Evolutionary conservation across 2,329 filamentous ascomycete genomes (phyloP).

Genomic region (Pseudogymnoascus sp.): DNA sequence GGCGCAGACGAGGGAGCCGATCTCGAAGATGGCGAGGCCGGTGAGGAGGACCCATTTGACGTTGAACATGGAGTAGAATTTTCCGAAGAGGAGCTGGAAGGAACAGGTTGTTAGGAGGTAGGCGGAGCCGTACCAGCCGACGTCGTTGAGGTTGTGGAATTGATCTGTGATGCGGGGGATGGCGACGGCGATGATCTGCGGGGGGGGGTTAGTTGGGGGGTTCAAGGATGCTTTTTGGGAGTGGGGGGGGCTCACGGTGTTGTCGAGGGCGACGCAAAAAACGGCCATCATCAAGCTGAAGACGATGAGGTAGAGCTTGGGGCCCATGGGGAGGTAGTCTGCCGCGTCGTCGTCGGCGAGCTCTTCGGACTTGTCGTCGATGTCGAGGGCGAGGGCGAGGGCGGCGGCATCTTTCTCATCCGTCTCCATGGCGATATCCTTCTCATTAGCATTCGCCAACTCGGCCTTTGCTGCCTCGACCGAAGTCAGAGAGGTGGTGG

Average conservation of each 20-base stretch:
- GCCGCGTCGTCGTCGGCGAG: neutral
- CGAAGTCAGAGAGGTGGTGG: neutral
- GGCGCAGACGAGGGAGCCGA: slow-evolving; percentile 26
- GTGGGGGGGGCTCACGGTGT: slow-evolving; percentile 9
- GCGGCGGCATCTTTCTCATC: neutral
- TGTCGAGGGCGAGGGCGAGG: neutral
- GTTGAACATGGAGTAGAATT: slow-evolving; percentile 24
- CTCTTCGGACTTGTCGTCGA: neutral
- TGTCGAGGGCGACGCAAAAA: slow-evolving; percentile 38
- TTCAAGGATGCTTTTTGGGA: neutral
- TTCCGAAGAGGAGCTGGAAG: slow-evolving; percentile 20
- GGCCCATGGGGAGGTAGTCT: slow-evolving; percentile 10
- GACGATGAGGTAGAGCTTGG: slow-evolving; percentile 30
- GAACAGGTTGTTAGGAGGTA: slow-evolving; percentile 27
- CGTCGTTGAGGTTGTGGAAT: slow-evolving; percentile 19
- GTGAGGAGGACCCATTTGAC: slow-evolving; percentile 23
- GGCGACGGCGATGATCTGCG: slow-evolving; percentile 11
- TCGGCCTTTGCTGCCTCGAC: neutral
- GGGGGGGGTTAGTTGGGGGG: slow-evolving; percentile 21
- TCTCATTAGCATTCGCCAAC: neutral
- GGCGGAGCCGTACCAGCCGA: slow-evolving; percentile 32
- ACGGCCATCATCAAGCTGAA: slow-evolving; percentile 35
- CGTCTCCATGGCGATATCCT: neutral
- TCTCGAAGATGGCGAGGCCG: slow-evolving; percentile 25
- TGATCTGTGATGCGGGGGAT: slow-evolving; percentile 19